phyloP scores from a whole-genome alignment of 345 rosid genomes.

The Nasturtium officinale region DNA sequence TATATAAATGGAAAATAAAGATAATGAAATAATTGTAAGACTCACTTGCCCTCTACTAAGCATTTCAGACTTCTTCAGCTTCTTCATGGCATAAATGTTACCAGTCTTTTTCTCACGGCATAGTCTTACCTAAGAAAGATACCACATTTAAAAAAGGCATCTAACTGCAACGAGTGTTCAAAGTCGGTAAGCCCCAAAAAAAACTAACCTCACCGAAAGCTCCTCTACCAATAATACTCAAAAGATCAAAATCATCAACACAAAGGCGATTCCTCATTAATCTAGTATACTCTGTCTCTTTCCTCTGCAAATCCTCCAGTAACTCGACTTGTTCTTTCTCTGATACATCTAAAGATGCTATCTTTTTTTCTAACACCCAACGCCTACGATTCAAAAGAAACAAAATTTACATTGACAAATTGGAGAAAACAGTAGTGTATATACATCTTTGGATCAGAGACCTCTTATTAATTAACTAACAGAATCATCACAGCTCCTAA shows the following conservation, averaged over 20 bases:
- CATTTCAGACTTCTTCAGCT: conserved; percentile 95
- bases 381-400: conserved; percentile 55
- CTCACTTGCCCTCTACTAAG: conserved; percentile 96
- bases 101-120: conserved; percentile 85
- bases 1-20: neutral
- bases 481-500: conserved; percentile 21
- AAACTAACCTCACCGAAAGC: conserved; percentile 93
- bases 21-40: conserved; percentile 13
- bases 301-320: conserved; percentile 78
- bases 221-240: conserved; percentile 84
- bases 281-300: conserved; percentile 84
- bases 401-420: neutral
- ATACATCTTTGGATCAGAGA: conserved; percentile 3
- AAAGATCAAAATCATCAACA: conserved; percentile 83
- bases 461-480: conserved; percentile 11
- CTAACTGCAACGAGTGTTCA: neutral
- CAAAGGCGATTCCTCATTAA: conserved; percentile 82
- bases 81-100: conserved; percentile 91
- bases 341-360: conserved; percentile 71
- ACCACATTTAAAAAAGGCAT: neutral
- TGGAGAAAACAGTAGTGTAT: too few species aligned
- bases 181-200: neutral
- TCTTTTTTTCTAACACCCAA: conserved; percentile 59
- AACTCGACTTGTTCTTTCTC: conserved; percentile 72
- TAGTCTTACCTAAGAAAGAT: conserved; percentile 68